Conservation (phyloP, 345 rosid species). For the Corchorus capsularis region DNA sequence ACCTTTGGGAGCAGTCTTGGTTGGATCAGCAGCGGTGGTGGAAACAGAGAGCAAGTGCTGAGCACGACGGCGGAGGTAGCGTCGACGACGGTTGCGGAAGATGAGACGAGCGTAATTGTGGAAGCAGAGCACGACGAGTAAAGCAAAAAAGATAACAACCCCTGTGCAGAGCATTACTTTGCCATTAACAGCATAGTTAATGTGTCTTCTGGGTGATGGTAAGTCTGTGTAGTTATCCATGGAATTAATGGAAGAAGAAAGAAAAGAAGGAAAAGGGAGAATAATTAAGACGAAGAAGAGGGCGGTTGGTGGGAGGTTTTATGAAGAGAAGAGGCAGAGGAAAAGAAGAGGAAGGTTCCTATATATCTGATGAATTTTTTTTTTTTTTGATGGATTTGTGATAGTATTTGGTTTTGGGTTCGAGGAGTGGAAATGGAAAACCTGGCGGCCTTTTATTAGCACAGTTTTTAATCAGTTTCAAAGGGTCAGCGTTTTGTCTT, state of each 20-base stretch:
- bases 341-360: constrained; percentile 5
- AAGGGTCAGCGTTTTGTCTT: background rate
- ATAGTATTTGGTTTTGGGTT: background rate
- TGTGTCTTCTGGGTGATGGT: background rate
- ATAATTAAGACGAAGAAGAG: background rate
- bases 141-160: constrained; percentile 52
- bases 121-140: constrained; percentile 52
- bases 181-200: constrained; percentile 45
- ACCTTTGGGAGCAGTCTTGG: constrained; percentile 35
- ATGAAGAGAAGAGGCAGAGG: background rate
- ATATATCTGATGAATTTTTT: background rate
- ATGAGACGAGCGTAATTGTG: constrained; percentile 58
- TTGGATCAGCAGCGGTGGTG: constrained; percentile 16
- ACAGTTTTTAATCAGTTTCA: background rate
- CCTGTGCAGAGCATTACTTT: constrained; percentile 58
- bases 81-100: constrained; percentile 48
- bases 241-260: background rate
- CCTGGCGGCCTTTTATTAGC: background rate
- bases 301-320: background rate
- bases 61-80: constrained; percentile 33
- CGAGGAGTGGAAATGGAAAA: background rate
- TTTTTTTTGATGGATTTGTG: background rate
- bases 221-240: constrained; percentile 15
- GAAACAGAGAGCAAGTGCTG: constrained; percentile 35
- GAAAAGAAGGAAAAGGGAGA: background rate